Evolutionary conservation across 2,329 filamentous ascomycete genomes (phyloP).

Genomic region (Aspergillus tanneri): DNA sequence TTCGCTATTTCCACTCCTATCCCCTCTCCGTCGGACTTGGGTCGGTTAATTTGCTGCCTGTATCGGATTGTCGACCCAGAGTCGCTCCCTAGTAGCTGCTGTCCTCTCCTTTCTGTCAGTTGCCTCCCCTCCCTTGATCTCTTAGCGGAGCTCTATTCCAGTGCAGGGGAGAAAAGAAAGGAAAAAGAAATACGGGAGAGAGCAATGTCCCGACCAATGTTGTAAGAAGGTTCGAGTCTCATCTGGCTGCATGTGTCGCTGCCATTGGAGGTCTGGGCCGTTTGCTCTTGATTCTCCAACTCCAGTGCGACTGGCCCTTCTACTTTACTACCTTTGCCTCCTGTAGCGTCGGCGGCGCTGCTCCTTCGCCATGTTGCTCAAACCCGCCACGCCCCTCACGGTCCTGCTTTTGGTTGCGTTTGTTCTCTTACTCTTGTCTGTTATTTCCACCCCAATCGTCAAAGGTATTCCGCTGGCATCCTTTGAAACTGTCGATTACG

Average conservation of each 20-base stretch:
- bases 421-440: slow-evolving; percentile 77
- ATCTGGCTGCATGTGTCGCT: background rate
- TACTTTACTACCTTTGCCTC: background rate
- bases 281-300: background rate
- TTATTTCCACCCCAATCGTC: slow-evolving; percentile 88
- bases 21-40: background rate
- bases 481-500: slow-evolving; percentile 75
- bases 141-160: background rate
- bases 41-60: background rate
- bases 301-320: background rate
- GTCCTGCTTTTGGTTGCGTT: slow-evolving; percentile 84
- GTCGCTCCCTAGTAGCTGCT: background rate
- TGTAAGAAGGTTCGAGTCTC: background rate
- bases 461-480: slow-evolving; percentile 78
- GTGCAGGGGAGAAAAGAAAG: background rate
- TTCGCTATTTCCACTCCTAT: background rate
- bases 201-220: background rate
- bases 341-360: slow-evolving; percentile 10
- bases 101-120: background rate
- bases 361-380: slow-evolving; percentile 65
- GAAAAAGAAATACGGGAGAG: background rate
- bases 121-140: background rate
- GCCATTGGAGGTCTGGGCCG: background rate
- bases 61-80: background rate
- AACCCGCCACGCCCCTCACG: slow-evolving; percentile 87